Base-by-base conservation (phyloP, 129 eudicot species). In the Solidago caesia region DNA sequence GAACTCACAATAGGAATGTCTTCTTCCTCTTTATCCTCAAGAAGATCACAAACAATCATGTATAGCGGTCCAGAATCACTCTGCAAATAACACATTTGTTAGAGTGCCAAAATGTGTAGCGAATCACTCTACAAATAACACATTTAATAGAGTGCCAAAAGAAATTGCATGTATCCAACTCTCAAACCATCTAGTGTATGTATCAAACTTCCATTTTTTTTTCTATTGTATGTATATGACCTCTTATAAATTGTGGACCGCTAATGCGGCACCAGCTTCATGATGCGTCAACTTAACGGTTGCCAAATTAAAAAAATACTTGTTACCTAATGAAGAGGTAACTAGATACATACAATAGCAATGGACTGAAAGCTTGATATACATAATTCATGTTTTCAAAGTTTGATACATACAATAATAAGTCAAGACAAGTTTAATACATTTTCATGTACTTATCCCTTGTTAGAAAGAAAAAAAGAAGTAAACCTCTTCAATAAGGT, bases 1-100 rank as follows among this genome's bases (percentile, higher is more conserved):
- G 55, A 70, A 81, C 97, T 84, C 82, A 92, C 98, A 68, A 68
- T 4, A 62, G 96, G 96, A 79, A 92, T 82, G 57, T 92, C 96
- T 73, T 89, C 96, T 80, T 69, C 85, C 74, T 84, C 89, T 81
- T 82, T 89, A 74, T 90, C 96, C 42, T 64, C 67, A 51, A 93
- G 91, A 72, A 93, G 88, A 12, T 87, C 87, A 9, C 87, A 88
- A 55, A 93, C 81, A 67, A 93, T 84, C 63, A 25, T 26, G 72
- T 82, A 85, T 70, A 90, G 73, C 33, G 89, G 80, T 51, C 75
- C 73, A 25, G 85, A 71, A 21, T 79, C 63, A 70, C 82, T 2
- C 83, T 79, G 78, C 79, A 72, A 79, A 73, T 79, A 53, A 65
- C 76, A 57, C 56, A 57, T 53, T 62, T 41, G 16, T 70, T 25